Evolutionary conservation across 306 rosid species (phyloP).

Genomic region (Rosa lucieae): DNA sequence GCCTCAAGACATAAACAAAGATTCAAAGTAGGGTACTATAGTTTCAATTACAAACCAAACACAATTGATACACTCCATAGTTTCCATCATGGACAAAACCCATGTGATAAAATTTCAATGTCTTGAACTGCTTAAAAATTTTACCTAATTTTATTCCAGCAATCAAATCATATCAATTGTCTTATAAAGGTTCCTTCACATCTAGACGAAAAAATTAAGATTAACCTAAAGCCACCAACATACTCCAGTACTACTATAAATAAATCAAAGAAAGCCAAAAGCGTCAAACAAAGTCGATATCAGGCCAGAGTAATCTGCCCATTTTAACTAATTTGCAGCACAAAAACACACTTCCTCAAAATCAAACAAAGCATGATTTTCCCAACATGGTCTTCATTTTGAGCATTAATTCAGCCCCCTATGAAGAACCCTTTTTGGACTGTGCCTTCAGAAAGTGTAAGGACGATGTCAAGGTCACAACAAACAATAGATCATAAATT

Average conservation of each 20-base stretch:
- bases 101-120: too few species aligned
- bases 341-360: not conserved
- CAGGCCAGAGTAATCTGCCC: constrained; percentile 19
- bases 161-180: not conserved
- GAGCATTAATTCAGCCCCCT: constrained; percentile 16
- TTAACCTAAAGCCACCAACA: constrained; percentile 6
- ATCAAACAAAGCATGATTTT: constrained; percentile 20
- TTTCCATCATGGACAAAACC: too few species aligned
- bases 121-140: too few species aligned
- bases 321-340: constrained; percentile 12
- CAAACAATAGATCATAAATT: not conserved
- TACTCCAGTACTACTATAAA: constrained; percentile 12
- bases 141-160: not conserved
- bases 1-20: too few species aligned
- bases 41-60: too few species aligned
- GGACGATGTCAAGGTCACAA: constrained; percentile 9
- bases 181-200: not conserved
- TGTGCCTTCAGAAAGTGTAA: constrained; percentile 12
- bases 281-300: constrained; percentile 21
- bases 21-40: too few species aligned
- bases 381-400: not conserved
- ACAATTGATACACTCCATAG: too few species aligned
- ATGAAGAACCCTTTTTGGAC: constrained; percentile 14
- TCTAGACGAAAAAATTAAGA: not conserved
- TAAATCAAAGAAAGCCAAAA: not conserved